phyloP scores from a whole-genome alignment of 352 stramenopile genomes.

The Globisporangium barbulae region DNA sequence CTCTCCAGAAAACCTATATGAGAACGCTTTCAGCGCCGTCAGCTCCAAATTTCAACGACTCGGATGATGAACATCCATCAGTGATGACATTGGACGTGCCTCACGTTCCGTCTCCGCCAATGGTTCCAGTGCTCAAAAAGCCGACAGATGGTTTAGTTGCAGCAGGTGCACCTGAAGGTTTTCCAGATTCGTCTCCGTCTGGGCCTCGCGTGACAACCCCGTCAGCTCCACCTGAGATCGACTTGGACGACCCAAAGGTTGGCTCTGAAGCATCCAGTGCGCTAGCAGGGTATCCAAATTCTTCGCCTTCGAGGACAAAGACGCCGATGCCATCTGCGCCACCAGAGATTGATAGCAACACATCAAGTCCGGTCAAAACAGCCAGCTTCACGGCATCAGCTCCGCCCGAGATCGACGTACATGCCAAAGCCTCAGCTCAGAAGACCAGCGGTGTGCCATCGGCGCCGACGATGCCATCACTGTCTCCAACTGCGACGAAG shows the following conservation, averaged over 20 bases:
- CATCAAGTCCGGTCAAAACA: constrained; percentile 10
- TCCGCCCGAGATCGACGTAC: constrained; percentile 5
- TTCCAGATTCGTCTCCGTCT: constrained; percentile 17
- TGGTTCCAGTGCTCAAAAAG: neutral
- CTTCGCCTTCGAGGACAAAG: constrained; percentile 12
- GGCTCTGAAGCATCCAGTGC: neutral
- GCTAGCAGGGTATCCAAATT: neutral
- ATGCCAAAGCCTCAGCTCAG: too few relatives aligned
- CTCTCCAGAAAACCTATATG: neutral
- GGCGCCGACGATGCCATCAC: constrained; percentile 33
- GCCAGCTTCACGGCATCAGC: constrained; percentile 7
- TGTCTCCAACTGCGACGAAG: constrained; percentile 44
- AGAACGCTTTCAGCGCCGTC: constrained; percentile 23
- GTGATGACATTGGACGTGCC: neutral
- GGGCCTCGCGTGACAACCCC: constrained; percentile 1
- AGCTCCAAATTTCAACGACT: constrained; percentile 39
- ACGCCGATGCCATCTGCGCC: constrained; percentile 29
- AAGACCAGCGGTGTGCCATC: neutral
- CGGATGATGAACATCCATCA: constrained; percentile 29
- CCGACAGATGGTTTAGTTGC: constrained; percentile 6
- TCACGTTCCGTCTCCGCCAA: neutral
- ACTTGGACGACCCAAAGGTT: neutral
- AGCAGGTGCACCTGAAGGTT: constrained; percentile 11
- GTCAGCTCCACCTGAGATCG: constrained; percentile 18
- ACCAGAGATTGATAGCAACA: constrained; percentile 23